Evolutionary conservation across 164 flowering plant species (phyloP).

Genomic region (Vitis cinerea): DNA sequence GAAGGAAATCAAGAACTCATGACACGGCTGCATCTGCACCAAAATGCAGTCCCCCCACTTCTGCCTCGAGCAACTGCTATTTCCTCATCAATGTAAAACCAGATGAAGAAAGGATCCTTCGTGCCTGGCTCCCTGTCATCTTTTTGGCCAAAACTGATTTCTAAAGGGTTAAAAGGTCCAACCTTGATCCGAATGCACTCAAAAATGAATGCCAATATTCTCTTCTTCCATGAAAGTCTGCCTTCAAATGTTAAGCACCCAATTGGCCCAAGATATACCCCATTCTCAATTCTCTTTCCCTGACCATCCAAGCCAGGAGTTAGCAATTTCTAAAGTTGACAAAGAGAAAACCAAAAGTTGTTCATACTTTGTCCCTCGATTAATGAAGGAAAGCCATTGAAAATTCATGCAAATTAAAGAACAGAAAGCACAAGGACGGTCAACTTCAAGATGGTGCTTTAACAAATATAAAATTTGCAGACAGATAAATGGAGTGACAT

Average conservation of each 20-base stretch:
- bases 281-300: conserved; percentile 92
- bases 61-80: conserved; percentile 89
- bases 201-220: conserved; percentile 78
- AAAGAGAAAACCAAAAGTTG: not conserved
- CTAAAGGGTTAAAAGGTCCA: conserved; percentile 75
- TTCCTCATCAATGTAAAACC: conserved; percentile 94
- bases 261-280: conserved; percentile 80
- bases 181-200: conserved; percentile 74
- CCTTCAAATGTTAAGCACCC: conserved; percentile 87
- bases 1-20: conserved; percentile 7
- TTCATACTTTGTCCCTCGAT: not conserved
- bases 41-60: conserved; percentile 94
- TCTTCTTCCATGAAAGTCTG: conserved; percentile 80
- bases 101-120: conserved; percentile 85
- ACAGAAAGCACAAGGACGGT: not conserved
- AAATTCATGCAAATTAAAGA: not conserved
- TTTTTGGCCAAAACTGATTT: conserved; percentile 60
- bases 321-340: not conserved
- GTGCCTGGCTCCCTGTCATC: conserved; percentile 76
- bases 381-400: not conserved
- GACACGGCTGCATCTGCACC: conserved; percentile 81
- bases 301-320: conserved; percentile 22
- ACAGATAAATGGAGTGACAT: no score
- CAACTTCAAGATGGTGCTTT: not conserved
- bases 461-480: not conserved